These are phyloP conservation scores for Fusarium siculi DNA, from an alignment of 2,329 filamentous ascomycete species.

Conservation along the genomic window DNA sequence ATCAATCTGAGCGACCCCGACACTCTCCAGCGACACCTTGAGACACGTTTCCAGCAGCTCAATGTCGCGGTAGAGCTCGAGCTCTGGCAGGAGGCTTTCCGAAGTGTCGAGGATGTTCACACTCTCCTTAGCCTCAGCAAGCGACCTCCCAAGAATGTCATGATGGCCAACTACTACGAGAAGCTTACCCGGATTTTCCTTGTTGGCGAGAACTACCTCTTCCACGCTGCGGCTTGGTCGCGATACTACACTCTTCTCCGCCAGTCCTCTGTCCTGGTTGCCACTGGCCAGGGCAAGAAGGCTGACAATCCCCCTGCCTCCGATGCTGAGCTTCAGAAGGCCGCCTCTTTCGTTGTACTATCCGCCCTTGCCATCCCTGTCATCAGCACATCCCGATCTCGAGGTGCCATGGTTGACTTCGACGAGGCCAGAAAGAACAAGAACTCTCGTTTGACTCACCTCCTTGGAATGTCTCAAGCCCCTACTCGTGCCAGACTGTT, in stretches of 20 bases:
- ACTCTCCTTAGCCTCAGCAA: constrained; percentile 97
- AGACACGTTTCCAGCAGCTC: constrained; percentile 97
- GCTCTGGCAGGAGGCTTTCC: constrained; percentile 99
- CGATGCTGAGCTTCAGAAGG: constrained; percentile 91
- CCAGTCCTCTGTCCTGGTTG: constrained; percentile 85
- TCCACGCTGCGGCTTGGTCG: constrained; percentile 98
- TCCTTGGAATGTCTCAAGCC: constrained; percentile 90
- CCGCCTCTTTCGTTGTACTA: constrained; percentile 93
- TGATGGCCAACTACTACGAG: constrained; percentile 99
- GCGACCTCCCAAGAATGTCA: constrained; percentile 96
- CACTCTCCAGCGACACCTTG: constrained; percentile 94
- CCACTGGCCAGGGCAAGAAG: constrained; percentile 88
- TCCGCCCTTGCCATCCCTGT: constrained; percentile 98
- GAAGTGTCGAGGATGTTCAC: constrained; percentile 98
- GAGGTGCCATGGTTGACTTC: constrained; percentile 94
- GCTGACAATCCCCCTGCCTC: constrained; percentile 91
- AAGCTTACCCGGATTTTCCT: constrained; percentile 98
- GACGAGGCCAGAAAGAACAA: constrained; percentile 99
- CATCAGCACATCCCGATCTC: constrained; percentile 97
- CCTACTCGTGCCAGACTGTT: constrained; percentile 92
- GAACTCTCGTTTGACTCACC: constrained; percentile 95
- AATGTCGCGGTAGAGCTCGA: constrained; percentile 98
- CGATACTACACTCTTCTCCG: constrained; percentile 97
- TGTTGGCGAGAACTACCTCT: constrained; percentile 98
- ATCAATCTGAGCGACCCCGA: constrained; percentile 99